phyloP scores from a whole-genome alignment of 495 filamentous ascomycete genomes.

The Hyaloscypha variabilis region DNA sequence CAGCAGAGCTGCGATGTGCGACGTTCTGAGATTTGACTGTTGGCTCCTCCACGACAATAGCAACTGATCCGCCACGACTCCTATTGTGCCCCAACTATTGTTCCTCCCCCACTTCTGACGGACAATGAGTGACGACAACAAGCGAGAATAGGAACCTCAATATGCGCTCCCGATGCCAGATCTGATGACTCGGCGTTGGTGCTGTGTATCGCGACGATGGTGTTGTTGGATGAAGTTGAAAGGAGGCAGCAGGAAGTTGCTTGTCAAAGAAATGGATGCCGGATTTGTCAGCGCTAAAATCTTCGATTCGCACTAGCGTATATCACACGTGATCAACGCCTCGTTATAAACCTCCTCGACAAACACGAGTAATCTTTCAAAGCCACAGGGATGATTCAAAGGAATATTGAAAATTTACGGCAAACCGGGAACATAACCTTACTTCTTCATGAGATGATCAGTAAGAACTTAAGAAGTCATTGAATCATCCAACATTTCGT shows the following conservation, averaged over 20 bases:
- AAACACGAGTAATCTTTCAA: background rate
- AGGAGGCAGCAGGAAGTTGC: background rate
- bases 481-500: background rate
- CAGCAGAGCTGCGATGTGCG: conserved; percentile 33
- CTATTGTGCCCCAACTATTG: conserved; percentile 13
- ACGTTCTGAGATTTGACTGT: conserved; percentile 27
- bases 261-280: background rate
- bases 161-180: conserved; percentile 17
- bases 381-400: background rate
- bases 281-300: background rate
- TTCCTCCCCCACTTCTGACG: conserved; percentile 25
- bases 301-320: background rate
- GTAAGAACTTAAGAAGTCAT: background rate
- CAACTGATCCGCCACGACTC: conserved; percentile 23
- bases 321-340: background rate
- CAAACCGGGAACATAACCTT: too few species aligned
- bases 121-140: too few species aligned
- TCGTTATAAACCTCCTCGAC: background rate
- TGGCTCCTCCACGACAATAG: conserved; percentile 29
- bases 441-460: background rate
- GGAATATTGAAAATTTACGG: background rate
- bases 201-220: conserved; percentile 7
- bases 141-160: conserved; percentile 1
- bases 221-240: conserved; percentile 8
- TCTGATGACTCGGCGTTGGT: conserved; percentile 12